Conservation (phyloP, 2,329 filamentous ascomycete species). For the Penicillium hordei region DNA sequence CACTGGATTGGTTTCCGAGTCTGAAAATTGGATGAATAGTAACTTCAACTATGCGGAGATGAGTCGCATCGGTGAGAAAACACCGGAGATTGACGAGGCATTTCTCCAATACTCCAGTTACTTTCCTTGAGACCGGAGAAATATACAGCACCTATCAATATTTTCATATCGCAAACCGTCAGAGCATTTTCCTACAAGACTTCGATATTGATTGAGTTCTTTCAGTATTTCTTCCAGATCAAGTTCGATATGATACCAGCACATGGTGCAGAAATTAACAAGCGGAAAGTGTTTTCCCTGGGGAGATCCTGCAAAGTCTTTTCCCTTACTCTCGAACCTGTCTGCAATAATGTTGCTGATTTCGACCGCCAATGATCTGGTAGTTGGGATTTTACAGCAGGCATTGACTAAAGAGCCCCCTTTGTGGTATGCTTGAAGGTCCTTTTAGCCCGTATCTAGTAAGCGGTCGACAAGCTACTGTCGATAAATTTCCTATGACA, state of each 20-base stretch:
- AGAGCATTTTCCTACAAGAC: not conserved
- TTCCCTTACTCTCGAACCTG: not conserved
- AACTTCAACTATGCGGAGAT: conserved; percentile 24
- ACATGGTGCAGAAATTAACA: not conserved
- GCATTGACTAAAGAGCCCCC: not conserved
- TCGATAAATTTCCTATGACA: not conserved
- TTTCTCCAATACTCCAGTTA: conserved; percentile 18
- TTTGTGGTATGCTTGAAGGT: not conserved
- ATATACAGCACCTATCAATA: not conserved
- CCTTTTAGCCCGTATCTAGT: not conserved
- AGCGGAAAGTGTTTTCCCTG: not conserved
- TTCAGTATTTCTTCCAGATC: not conserved
- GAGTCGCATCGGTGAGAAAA: conserved; percentile 25
- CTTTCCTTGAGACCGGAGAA: not conserved
- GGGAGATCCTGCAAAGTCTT: not conserved
- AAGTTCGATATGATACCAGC: not conserved
- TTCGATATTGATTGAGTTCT: not conserved
- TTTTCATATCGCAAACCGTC: not conserved
- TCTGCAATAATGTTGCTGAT: not conserved
- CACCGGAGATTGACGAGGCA: conserved; percentile 20
- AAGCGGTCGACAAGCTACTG: not conserved
- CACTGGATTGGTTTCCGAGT: not conserved
- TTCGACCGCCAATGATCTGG: not conserved
- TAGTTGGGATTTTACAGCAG: not conserved
- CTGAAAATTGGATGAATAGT: conserved; percentile 4